Percentiles rank a stretch among this genome's conserved stretches.
Evolutionary conservation across 371 early-diverging fungal species (phyloP).

Genomic region (Synchytrium microbalum): DNA sequence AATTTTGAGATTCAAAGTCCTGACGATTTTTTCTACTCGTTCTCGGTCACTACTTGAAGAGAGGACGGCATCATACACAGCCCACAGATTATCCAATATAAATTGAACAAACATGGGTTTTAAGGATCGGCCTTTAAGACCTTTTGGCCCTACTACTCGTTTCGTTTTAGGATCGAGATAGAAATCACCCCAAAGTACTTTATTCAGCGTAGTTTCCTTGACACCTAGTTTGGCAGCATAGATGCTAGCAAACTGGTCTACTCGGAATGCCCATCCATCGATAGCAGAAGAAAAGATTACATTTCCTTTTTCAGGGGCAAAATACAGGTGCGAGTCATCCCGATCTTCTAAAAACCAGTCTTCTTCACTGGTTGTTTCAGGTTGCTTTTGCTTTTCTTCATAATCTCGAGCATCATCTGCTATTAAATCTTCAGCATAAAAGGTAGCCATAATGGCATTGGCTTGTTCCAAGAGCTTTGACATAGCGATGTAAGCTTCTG

Average conservation of each 20-base stretch:
- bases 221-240: conserved; percentile 86
- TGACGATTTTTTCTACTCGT: conserved; percentile 86
- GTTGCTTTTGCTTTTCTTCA: conserved; percentile 35
- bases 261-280: conserved; percentile 97
- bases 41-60: conserved; percentile 58
- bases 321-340: conserved; percentile 89
- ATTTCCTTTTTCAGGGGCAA: conserved; percentile 89
- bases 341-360: conserved; percentile 82
- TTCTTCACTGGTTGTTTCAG: conserved; percentile 14
- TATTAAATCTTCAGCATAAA: conserved; percentile 80
- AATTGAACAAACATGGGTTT: conserved; percentile 96
- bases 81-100: conserved; percentile 90
- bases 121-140: conserved; percentile 63
- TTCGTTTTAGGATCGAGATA: conserved; percentile 93
- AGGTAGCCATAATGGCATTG: conserved; percentile 91
- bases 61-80: conserved; percentile 81
- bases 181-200: conserved; percentile 93
- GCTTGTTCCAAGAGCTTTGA: conserved; percentile 90
- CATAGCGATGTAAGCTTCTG: conserved; percentile 85
- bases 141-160: conserved; percentile 74
- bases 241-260: conserved; percentile 83
- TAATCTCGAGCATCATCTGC: conserved; percentile 75
- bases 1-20: conserved; percentile 75
- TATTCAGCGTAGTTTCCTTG: conserved; percentile 61
- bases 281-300: conserved; percentile 92